phyloP scores from a whole-genome alignment of 192 early-diverging fungal species.

The Backusella psychrophila region DNA sequence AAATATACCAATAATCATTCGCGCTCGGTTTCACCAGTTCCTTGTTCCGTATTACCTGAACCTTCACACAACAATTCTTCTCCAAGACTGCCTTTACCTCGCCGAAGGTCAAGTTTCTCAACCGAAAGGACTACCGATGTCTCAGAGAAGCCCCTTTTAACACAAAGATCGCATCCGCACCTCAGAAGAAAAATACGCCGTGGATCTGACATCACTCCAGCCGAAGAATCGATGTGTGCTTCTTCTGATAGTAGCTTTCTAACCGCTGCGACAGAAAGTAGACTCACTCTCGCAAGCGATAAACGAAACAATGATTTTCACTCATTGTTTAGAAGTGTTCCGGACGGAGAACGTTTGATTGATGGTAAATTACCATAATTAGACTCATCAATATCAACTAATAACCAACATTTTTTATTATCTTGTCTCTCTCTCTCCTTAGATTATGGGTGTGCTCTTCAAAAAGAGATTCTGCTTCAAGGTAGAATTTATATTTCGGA shows the following conservation, averaged over 20 bases:
- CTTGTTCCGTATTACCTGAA: neutral
- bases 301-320: conserved; percentile 56
- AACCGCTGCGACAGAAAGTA: conserved; percentile 1
- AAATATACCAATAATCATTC: neutral
- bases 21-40: conserved; percentile 14
- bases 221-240: neutral
- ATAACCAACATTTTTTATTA: neutral
- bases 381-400: neutral
- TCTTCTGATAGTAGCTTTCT: conserved; percentile 16
- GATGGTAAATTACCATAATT: conserved; percentile 42
- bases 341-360: conserved; percentile 51
- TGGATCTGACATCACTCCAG: neutral
- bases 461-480: conserved; percentile 87
- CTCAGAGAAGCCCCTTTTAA: neutral
- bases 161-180: conserved; percentile 6
- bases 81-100: conserved; percentile 4
- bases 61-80: neutral
- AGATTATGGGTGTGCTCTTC: conserved; percentile 82
- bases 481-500: conserved; percentile 83
- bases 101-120: conserved; percentile 7
- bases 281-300: conserved; percentile 32
- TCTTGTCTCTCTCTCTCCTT: neutral
- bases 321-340: conserved; percentile 51
- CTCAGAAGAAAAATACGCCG: conserved; percentile 4
- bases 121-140: neutral